Percentiles rank a stretch among this genome's conserved stretches.
Evolutionary conservation across 352 stramenopile species (phyloP).

Genomic region (Pythium pyrilobum): DNA sequence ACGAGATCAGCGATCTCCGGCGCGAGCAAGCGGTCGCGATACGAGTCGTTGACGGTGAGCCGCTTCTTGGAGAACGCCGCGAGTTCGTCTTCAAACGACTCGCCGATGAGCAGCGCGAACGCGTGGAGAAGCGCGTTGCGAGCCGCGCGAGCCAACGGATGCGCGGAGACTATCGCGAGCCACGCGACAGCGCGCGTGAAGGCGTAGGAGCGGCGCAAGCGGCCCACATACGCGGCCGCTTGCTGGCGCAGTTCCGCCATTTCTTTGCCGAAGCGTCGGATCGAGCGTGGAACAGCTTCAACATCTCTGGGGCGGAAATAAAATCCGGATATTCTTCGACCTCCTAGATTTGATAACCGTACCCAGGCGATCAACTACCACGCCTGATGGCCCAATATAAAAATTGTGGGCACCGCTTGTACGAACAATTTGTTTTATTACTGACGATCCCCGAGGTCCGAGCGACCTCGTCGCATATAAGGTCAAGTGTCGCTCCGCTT

Average conservation of each 20-base stretch:
- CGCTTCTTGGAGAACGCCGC: conserved; percentile 33
- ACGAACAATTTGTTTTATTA: too few species aligned
- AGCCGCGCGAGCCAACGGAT: conserved; percentile 19
- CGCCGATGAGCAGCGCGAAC: conserved; percentile 36
- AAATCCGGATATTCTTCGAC: neutral
- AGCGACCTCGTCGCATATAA: too few species aligned
- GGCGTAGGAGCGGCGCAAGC: neutral
- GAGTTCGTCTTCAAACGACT: conserved; percentile 39
- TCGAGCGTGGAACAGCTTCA: too few species aligned
- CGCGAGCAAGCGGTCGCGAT: conserved; percentile 54
- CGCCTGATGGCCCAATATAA: too few species aligned
- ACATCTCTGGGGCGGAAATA: neutral
- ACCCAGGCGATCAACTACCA: too few species aligned
- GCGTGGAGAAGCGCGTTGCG: conserved; percentile 19
- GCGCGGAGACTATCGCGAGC: conserved; percentile 1
- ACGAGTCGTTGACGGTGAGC: conserved; percentile 58
- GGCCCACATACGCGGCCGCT: neutral
- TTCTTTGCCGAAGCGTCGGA: neutral
- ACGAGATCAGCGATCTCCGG: conserved; percentile 58
- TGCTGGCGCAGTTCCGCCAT: neutral
- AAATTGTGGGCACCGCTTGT: too few species aligned
- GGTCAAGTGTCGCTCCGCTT: too few species aligned
- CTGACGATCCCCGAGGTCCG: too few species aligned
- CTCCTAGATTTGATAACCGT: too few species aligned
- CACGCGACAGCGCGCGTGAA: neutral